A percentile compares a stretch with the other conserved stretches of the same genome.
Conservation (phyloP, 2,329 filamentous ascomycete species). For the Paraphoma chrysanthemicola region DNA sequence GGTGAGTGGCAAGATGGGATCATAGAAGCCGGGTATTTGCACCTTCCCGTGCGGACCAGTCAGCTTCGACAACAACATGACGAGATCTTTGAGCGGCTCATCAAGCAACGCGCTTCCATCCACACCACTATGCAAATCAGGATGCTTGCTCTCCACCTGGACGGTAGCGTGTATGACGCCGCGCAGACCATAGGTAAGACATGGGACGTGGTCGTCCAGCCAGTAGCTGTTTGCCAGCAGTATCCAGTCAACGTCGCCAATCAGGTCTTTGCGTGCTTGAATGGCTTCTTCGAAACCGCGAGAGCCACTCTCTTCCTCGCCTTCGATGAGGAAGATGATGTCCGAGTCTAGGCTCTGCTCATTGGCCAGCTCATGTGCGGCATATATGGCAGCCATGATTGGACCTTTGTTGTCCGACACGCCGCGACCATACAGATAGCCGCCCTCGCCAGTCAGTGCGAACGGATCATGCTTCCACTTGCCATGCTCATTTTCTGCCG, state of each 20-base stretch:
- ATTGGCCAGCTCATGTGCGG: constrained; percentile 86
- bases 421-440: constrained; percentile 94
- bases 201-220: constrained; percentile 95
- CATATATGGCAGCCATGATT: constrained; percentile 91
- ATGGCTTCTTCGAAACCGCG: constrained; percentile 88
- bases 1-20: constrained; percentile 78
- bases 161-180: constrained; percentile 94
- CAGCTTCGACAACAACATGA: constrained; percentile 79
- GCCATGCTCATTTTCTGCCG: constrained; percentile 79
- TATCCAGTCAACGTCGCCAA: constrained; percentile 93
- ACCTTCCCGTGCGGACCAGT: constrained; percentile 83
- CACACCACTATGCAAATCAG: constrained; percentile 95
- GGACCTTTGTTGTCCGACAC: constrained; percentile 98
- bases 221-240: constrained; percentile 97
- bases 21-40: constrained; percentile 87
- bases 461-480: constrained; percentile 93
- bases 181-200: constrained; percentile 90
- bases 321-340: constrained; percentile 92
- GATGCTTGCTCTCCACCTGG: constrained; percentile 82
- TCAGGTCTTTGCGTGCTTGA: constrained; percentile 77
- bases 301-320: constrained; percentile 94
- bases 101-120: constrained; percentile 90
- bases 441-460: constrained; percentile 84
- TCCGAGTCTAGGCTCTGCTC: constrained; percentile 86
- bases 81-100: constrained; percentile 90